Evolutionary conservation across 2,329 filamentous ascomycete species (phyloP).

Genomic region (Gaeumannomyces tritici): DNA sequence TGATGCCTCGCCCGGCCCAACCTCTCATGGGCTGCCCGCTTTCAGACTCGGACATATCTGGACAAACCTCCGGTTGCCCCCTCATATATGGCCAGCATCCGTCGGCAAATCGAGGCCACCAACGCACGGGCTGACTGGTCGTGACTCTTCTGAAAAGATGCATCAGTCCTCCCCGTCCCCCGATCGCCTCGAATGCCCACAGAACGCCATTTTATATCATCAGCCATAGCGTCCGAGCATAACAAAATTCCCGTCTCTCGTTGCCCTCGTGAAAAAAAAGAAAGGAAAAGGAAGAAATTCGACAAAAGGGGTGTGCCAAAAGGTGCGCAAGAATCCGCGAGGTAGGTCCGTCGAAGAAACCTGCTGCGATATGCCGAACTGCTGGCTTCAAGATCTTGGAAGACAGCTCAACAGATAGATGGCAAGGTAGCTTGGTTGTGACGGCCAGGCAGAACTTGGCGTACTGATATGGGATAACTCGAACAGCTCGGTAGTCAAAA

Average conservation of each 20-base stretch:
- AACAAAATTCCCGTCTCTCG: not conserved
- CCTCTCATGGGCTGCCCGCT: not conserved
- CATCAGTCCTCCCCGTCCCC: constrained; percentile 4
- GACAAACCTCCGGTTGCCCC: not conserved
- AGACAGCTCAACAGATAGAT: not conserved
- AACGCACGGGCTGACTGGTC: constrained; percentile 2
- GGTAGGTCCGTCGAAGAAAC: not conserved
- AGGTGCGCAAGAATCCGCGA: no score
- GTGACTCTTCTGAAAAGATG: constrained; percentile 6
- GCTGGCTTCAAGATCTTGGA: not conserved
- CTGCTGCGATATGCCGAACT: not conserved
- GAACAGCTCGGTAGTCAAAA: not conserved
- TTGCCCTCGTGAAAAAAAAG: not conserved
- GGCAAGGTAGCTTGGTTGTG: not conserved
- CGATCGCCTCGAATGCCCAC: not conserved
- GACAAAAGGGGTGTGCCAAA: not conserved
- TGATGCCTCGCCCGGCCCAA: not conserved
- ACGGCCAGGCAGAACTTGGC: not conserved
- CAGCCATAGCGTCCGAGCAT: not conserved
- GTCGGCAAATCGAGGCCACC: not conserved
- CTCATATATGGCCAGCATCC: not conserved
- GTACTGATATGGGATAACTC: not conserved
- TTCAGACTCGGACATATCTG: not conserved
- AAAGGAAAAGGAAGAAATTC: not conserved
- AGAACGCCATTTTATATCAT: not conserved